Conservation (phyloP, 352 stramenopile genomes). For the Blastocystis sp. region DNA sequence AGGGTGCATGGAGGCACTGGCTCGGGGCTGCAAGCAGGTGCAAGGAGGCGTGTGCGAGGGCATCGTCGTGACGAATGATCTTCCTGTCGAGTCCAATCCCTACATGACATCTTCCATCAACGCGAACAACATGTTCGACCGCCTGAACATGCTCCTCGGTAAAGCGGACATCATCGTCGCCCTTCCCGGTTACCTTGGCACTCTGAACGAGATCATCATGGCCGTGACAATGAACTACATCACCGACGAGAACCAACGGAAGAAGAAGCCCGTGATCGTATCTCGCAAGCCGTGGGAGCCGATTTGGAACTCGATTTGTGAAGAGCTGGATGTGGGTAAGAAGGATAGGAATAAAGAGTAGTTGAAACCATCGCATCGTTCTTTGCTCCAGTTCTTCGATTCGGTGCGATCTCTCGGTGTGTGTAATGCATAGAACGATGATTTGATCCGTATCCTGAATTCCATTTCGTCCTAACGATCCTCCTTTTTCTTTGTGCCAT, state of each 20-base stretch:
- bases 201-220: constrained; percentile 65
- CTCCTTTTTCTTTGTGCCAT: not conserved
- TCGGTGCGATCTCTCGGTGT: not conserved
- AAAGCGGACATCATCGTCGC: constrained; percentile 45
- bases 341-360: not conserved
- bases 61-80: constrained; percentile 34
- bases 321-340: constrained; percentile 4
- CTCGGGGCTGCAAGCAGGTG: constrained; percentile 24
- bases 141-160: constrained; percentile 12
- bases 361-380: constrained; percentile 2
- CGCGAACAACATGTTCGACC: constrained; percentile 53
- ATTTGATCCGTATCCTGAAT: constrained; percentile 13
- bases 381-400: constrained; percentile 42
- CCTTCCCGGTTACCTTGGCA: constrained; percentile 44
- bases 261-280: constrained; percentile 43
- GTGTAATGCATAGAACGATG: constrained; percentile 48
- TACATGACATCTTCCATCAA: constrained; percentile 25
- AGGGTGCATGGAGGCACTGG: constrained; percentile 52
- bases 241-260: constrained; percentile 32
- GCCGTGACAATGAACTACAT: constrained; percentile 44
- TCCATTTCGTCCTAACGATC: not conserved
- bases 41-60: constrained; percentile 23
- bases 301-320: constrained; percentile 51
- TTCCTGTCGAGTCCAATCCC: constrained; percentile 38
- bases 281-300: constrained; percentile 37